Conservation (phyloP, 495 filamentous ascomycete species). For the Pyronema domesticum region DNA sequence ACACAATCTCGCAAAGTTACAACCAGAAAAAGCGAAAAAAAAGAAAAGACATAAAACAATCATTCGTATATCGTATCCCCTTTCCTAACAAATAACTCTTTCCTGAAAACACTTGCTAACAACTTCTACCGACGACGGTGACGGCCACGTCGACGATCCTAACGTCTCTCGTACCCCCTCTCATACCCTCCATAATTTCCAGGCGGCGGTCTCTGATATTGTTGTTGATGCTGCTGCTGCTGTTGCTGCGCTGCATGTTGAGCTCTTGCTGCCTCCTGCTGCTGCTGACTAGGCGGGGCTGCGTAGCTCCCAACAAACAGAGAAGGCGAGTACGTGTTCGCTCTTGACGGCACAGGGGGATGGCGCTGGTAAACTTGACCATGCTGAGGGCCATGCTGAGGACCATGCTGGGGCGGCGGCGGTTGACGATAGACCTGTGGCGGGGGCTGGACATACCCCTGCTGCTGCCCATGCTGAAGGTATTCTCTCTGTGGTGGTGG, state of each 20-base stretch:
- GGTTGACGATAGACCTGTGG: neutral
- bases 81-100: too few species aligned
- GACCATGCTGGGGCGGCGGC: neutral
- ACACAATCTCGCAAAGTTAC: too few species aligned
- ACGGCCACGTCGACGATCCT: too few species aligned
- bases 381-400: neutral
- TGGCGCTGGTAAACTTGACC: neutral
- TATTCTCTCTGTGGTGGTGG: neutral
- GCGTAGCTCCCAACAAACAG: neutral
- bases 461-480: neutral
- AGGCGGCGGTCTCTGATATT: slow-evolving; percentile 7
- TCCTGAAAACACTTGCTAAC: too few species aligned
- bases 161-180: too few species aligned
- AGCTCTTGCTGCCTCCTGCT: neutral
- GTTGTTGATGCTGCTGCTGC: slow-evolving; percentile 7
- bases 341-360: neutral
- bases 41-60: too few species aligned
- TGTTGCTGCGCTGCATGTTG: slow-evolving; percentile 1
- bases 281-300: neutral
- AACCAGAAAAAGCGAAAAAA: too few species aligned
- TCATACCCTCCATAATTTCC: too few species aligned
- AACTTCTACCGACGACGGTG: too few species aligned
- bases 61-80: too few species aligned
- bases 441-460: neutral
- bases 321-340: neutral